Conservation (phyloP, 306 rosid species). For the Rubus parviflorus region DNA sequence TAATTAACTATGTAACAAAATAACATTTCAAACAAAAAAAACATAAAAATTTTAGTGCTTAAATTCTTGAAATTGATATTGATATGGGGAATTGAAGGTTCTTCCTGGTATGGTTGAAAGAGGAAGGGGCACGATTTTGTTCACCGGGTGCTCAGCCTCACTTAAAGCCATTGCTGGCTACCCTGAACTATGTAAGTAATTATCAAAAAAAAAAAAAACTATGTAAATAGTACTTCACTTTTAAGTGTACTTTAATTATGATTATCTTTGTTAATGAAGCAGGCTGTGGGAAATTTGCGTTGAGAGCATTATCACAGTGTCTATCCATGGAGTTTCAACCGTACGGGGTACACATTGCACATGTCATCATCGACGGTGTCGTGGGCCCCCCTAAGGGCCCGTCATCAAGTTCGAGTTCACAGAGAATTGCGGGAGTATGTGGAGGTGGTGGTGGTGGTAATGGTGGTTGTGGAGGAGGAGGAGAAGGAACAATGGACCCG, state of each 20-base stretch:
- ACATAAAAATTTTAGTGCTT: no score
- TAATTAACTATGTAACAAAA: no score
- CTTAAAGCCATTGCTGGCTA: slow-evolving; percentile 74
- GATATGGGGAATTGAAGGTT: slow-evolving; percentile 43
- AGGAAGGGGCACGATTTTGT: slow-evolving; percentile 89
- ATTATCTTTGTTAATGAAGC: slow-evolving; percentile 4
- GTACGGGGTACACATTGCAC: slow-evolving; percentile 87
- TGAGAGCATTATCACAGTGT: slow-evolving; percentile 86
- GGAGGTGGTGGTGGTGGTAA: slow-evolving; percentile 21
- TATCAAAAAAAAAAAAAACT: no score
- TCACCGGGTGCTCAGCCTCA: slow-evolving; percentile 89
- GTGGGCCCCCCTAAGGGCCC: slow-evolving; percentile 64
- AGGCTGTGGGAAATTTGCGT: slow-evolving; percentile 98
- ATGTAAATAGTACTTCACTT: no score
- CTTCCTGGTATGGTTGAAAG: slow-evolving; percentile 90
- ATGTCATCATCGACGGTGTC: slow-evolving; percentile 79
- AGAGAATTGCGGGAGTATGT: slow-evolving; percentile 27
- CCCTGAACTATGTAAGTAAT: slow-evolving; percentile 63
- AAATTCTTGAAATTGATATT: not conserved
- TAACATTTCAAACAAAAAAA: not conserved
- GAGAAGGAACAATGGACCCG: slow-evolving; percentile 61
- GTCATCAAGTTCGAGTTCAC: slow-evolving; percentile 13
- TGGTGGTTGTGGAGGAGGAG: slow-evolving; percentile 30
- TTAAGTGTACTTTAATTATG: no score
- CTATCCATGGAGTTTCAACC: slow-evolving; percentile 87